Base-by-base conservation (phyloP, 1,139 yeast genomes). In the Meyerozyma sp. region DNA sequence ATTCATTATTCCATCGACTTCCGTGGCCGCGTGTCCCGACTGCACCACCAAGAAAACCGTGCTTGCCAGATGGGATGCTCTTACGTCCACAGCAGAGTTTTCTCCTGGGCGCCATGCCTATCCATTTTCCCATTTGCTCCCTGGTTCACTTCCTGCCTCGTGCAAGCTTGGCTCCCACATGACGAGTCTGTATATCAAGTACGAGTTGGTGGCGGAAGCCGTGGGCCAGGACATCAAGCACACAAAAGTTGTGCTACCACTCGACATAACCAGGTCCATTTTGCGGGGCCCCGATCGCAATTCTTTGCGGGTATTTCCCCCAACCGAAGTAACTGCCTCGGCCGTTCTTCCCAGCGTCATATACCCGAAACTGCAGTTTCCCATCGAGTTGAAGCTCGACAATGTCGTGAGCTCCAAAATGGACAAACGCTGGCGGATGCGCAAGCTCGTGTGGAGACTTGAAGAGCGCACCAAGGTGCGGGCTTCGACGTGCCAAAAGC, bases 301-400 rank as follows among this genome's bases (percentile, higher is more conserved):
- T 58, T 88, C 96, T 1, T 67, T 89, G 36, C 75, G 99, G 47
- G 89, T 94, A 1, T 93, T 93, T 62, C 98, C 98, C 1, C 98
- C 99, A 3, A 93, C 98, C 0, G 88, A 85, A 41, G 84, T 93
- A 34, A 83, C 88, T 3, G 95, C 96, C 3, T 79, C 84, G 35
- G 91, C 95, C 4, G 84, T 84, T 4, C 68, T 93, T 40, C 98
- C 98, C 2, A 86, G 87, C 49, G 95, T 89, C 13, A 77, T 88
- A 18, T 87, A 87, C 59, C 98, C 98, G 9, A 84, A 87, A 55
- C 85, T 96, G 0, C 73, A 83, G 0, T 88, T 93, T 57, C 85
- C 94, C 0, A 73, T 93, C 27, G 97, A 90, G 56, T 68, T 93
- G 56, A 79, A 82, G 50, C 65, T 94, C 53, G 95, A 90, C 52